Conservation (phyloP, 352 stramenopile genomes). For the Phytophthora pinifolia region DNA sequence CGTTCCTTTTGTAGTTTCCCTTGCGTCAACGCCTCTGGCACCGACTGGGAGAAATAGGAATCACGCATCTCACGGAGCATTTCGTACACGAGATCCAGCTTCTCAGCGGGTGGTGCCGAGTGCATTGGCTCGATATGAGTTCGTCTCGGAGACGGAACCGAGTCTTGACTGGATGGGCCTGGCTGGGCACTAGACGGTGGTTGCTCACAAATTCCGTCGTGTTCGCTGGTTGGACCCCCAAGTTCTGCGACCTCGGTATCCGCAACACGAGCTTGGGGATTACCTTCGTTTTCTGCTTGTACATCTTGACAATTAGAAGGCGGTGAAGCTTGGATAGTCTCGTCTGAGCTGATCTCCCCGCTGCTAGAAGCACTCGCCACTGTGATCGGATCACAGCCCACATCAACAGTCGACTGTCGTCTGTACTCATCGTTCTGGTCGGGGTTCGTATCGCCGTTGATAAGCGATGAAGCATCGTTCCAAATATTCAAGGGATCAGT, state of each 20-base stretch:
- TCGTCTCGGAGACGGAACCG: too few relatives aligned
- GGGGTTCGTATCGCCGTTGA: neutral
- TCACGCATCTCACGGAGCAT: constrained; percentile 27
- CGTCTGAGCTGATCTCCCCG: neutral
- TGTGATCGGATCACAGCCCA: constrained; percentile 21
- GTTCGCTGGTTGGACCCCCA: too few relatives aligned
- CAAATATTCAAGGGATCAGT: neutral
- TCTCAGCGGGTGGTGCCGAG: constrained; percentile 6
- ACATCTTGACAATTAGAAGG: neutral
- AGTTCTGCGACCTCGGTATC: too few relatives aligned
- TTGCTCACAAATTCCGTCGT: too few relatives aligned
- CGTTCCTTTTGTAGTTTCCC: neutral
- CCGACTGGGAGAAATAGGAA: constrained; percentile 5
- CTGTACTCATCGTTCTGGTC: neutral
- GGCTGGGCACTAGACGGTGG: too few relatives aligned
- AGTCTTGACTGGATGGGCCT: too few relatives aligned
- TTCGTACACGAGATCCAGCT: constrained; percentile 26
- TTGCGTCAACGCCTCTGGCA: neutral
- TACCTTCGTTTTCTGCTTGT: too few relatives aligned
- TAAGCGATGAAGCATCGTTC: neutral
- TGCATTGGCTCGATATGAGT: neutral
- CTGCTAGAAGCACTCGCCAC: neutral
- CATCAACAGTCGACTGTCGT: constrained; percentile 9
- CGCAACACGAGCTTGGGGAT: too few relatives aligned
- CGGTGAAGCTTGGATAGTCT: neutral